Evolutionary conservation across 805 yeast genomes (phyloP).

Genomic region (Wickerhamiella alocasiicola): DNA sequence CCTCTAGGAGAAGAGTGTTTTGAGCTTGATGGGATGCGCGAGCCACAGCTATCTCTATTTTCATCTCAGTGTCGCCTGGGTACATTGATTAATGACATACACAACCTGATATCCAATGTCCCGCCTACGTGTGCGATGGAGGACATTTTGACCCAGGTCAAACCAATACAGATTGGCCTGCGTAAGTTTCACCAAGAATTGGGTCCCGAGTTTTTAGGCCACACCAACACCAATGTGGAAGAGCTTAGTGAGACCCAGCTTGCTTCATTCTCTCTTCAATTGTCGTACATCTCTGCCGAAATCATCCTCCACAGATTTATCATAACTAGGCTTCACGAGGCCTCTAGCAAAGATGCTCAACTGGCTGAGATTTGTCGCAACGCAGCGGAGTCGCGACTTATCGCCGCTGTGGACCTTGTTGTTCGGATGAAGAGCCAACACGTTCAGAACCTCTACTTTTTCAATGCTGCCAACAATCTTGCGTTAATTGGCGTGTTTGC

Average conservation of each 20-base stretch:
- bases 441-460: conserved; percentile 81
- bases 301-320: conserved; percentile 63
- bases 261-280: conserved; percentile 63
- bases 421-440: conserved; percentile 68
- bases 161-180: conserved; percentile 32
- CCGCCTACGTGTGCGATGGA: conserved; percentile 25
- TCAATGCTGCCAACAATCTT: conserved; percentile 64
- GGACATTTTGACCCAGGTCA: conserved; percentile 60
- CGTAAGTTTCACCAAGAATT: conserved; percentile 28
- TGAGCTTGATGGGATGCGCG: conserved; percentile 28
- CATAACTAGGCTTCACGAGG: conserved; percentile 20
- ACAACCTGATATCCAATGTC: conserved; percentile 11
- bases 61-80: conserved; percentile 27
- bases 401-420: conserved; percentile 73
- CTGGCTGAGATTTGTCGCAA: conserved; percentile 58
- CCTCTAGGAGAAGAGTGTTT: conserved; percentile 17
- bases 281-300: conserved; percentile 84
- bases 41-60: conserved; percentile 36
- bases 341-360: conserved; percentile 39
- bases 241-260: conserved; percentile 25
- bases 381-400: conserved; percentile 72
- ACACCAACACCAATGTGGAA: neutral
- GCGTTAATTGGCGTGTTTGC: conserved; percentile 83
- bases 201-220: neutral
- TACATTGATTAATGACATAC: conserved; percentile 32